These are phyloP conservation scores for Zelopaecilomyces penicillatus DNA, from an alignment of 2,329 filamentous ascomycete genomes.

Conservation along the genomic window DNA sequence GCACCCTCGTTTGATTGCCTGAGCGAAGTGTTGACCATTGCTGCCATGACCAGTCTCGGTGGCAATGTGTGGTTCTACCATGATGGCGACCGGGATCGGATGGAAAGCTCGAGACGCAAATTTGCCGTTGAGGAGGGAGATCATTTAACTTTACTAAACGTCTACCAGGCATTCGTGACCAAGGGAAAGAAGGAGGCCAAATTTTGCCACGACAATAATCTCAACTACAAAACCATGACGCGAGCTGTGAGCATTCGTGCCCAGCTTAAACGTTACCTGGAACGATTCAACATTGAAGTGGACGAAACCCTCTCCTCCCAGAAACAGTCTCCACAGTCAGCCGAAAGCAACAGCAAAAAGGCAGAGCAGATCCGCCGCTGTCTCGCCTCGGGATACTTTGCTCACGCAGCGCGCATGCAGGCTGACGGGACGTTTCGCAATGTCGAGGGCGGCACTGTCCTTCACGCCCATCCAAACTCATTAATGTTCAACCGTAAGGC, in stretches of 20 bases:
- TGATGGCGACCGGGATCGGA: constrained; percentile 65
- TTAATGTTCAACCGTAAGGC: constrained; percentile 95
- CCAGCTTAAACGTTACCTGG: constrained; percentile 79
- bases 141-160: constrained; percentile 84
- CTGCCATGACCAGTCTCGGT: constrained; percentile 85
- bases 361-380: constrained; percentile 75
- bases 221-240: constrained; percentile 80
- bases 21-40: constrained; percentile 80
- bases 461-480: constrained; percentile 86
- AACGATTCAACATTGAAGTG: constrained; percentile 68
- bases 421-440: constrained; percentile 83
- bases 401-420: constrained; percentile 89
- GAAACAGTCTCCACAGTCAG: constrained; percentile 16
- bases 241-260: constrained; percentile 78
- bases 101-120: constrained; percentile 66
- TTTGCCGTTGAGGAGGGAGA: constrained; percentile 93
- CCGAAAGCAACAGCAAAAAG: constrained; percentile 25
- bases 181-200: constrained; percentile 73
- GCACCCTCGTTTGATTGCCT: constrained; percentile 69
- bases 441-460: constrained; percentile 66
- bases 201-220: constrained; percentile 78
- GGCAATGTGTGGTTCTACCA: constrained; percentile 76
- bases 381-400: constrained; percentile 84
- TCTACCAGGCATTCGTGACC: constrained; percentile 82
- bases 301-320: constrained; percentile 50